Conservation (phyloP, 495 filamentous ascomycete genomes). For the Penicillium argentinense region DNA sequence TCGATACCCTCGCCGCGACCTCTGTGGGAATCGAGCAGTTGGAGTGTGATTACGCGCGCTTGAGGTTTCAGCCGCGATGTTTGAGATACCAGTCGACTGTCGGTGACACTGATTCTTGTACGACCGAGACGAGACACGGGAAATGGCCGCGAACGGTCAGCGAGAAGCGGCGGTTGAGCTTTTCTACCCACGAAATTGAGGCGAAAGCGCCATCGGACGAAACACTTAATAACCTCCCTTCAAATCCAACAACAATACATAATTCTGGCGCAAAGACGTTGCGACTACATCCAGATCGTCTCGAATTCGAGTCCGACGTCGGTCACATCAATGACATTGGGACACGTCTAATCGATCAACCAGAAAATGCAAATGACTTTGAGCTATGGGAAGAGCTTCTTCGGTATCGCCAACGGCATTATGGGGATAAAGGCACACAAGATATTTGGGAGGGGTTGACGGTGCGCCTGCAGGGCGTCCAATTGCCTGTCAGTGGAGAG, state of each 20-base stretch:
- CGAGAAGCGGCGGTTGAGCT: constrained; percentile 24
- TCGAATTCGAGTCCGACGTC: constrained; percentile 56
- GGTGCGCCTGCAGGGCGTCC: constrained; percentile 35
- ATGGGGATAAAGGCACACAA: constrained; percentile 58
- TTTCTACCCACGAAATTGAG: constrained; percentile 33
- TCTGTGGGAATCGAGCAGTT: constrained; percentile 42
- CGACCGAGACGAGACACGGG: not conserved
- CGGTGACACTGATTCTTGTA: constrained; percentile 2
- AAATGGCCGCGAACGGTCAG: not conserved
- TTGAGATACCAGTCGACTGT: not conserved
- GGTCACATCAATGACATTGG: constrained; percentile 35
- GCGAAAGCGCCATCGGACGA: not conserved
- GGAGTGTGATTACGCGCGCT: constrained; percentile 26
- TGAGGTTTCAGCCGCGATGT: constrained; percentile 30
- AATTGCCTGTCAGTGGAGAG: constrained; percentile 47
- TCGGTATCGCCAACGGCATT: constrained; percentile 56
- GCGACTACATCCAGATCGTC: constrained; percentile 29
- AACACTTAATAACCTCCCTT: no score
- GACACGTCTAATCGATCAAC: constrained; percentile 54
- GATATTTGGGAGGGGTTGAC: constrained; percentile 65
- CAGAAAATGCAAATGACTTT: constrained; percentile 49
- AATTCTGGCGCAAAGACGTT: constrained; percentile 10
- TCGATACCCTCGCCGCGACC: constrained; percentile 40
- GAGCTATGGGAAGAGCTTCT: constrained; percentile 66
- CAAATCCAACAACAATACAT: not conserved